phyloP scores from a whole-genome alignment of 495 filamentous ascomycete species.

The Parachaetomium inaequale region DNA sequence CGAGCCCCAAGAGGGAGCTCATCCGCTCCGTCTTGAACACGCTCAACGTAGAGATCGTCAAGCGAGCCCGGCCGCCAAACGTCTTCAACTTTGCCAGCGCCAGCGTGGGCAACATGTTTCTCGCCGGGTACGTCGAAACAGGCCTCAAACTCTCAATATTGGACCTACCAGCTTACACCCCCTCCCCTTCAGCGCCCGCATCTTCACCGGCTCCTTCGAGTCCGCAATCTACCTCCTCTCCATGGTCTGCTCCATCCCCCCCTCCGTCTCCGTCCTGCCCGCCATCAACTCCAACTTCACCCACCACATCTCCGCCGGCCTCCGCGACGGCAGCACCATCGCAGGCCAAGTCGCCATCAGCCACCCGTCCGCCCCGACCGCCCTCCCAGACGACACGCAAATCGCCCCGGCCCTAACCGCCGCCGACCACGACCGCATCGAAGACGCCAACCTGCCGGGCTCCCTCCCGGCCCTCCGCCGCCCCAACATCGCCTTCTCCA shows the following conservation, averaged over 20 bases:
- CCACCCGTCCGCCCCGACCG: conserved; percentile 63
- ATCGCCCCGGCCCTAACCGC: conserved; percentile 27
- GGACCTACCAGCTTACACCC: background rate
- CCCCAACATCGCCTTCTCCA: conserved; percentile 76
- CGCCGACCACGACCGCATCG: conserved; percentile 43
- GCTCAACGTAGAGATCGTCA: conserved; percentile 86
- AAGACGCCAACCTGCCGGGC: conserved; percentile 88
- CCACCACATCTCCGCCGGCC: conserved; percentile 83
- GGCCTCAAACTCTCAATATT: background rate
- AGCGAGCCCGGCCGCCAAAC: conserved; percentile 69
- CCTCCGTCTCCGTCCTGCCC: conserved; percentile 72
- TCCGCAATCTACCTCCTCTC: conserved; percentile 77
- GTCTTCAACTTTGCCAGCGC: conserved; percentile 86
- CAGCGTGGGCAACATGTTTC: conserved; percentile 89
- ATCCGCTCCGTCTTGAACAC: conserved; percentile 86
- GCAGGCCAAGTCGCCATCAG: conserved; percentile 90
- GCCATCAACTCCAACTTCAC: conserved; percentile 93
- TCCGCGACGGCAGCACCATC: conserved; percentile 73
- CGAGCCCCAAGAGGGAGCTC: conserved; percentile 81
- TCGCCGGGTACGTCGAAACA: conserved; percentile 55
- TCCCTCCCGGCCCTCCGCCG: conserved; percentile 73
- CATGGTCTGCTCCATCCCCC: conserved; percentile 74
- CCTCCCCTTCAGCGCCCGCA: conserved; percentile 51
- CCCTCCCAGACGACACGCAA: conserved; percentile 43
- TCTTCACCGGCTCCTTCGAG: conserved; percentile 79